Evolutionary conservation across 2,329 filamentous ascomycete genomes (phyloP), one percentile per base, ranked within the genome.

Genomic region (Alternaria sp.): DNA sequence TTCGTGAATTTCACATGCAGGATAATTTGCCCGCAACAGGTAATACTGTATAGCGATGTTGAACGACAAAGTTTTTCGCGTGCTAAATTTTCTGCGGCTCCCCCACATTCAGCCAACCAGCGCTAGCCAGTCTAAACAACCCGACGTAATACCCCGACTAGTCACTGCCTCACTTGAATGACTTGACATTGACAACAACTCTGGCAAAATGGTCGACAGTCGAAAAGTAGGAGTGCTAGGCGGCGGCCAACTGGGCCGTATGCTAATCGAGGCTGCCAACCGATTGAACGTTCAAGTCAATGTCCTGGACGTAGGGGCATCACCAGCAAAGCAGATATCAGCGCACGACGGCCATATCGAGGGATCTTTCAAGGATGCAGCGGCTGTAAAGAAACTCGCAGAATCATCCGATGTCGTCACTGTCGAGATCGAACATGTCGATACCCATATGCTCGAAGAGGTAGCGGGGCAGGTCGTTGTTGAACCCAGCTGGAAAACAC

Each of bases 371-470:
- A 94, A 93, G 77, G 91, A 97, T 70, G 84, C 90, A 0, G 87
- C 88, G 32, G 90, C 92, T 68, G 93, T 98, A 68, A 88, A 89
- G 46, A 86, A 93, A 78, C 85, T 98, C n/a, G 93, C 95, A 3
- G 82, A 86, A 43, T 82, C 85, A 32, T 93, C 90, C 72, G 92
- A 97, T 77, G 88, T 97, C 15, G 84, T 97, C 65, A 97, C 93
- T 0, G 92, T 97, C 13, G 95, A 98, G 81, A 97, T 97, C 68
- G 95, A 98, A 84, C 95, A 97, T 81, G 91, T 97, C 62, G 89
- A 97, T 79, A 96, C 93, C n/a, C 85, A 93, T 57, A 90, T 96
- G 23, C 86, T 97, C 5, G 93, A 97, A 80, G 92, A 96, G 76
- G 89, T 97, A 61, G 88, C 88, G 5, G 87, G 87, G 15, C 83